phyloP scores from a whole-genome alignment of 2,329 filamentous ascomycete species.

The Ascocoryne sarcoides region DNA sequence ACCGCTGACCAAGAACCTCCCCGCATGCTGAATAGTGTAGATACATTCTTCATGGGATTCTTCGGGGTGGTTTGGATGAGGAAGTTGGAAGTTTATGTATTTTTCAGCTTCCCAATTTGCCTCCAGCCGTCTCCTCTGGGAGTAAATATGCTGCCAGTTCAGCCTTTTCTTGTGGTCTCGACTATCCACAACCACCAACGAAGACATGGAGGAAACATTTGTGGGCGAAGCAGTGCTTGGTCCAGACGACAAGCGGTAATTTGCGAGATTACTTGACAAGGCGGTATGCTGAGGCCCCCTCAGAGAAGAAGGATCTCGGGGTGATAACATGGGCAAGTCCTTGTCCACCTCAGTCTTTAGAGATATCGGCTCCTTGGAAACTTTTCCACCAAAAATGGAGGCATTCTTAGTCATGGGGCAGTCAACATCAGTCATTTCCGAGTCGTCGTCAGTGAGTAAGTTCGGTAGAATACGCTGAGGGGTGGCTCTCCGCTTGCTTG shows the following conservation, averaged over 20 bases:
- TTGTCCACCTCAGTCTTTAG: slow-evolving; percentile 6
- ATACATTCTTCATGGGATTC: slow-evolving; percentile 91
- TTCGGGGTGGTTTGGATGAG: slow-evolving; percentile 68
- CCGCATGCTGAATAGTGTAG: slow-evolving; percentile 85
- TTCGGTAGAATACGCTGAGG: slow-evolving; percentile 29
- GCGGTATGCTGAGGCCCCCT: not conserved
- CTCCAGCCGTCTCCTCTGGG: slow-evolving; percentile 75
- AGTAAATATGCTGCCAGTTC: slow-evolving; percentile 92
- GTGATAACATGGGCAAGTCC: slow-evolving; percentile 16
- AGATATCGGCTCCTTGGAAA: slow-evolving; percentile 10
- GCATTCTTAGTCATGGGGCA: slow-evolving; percentile 6
- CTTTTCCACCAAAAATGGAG: slow-evolving; percentile 22
- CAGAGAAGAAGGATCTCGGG: not conserved
- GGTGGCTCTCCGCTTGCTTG: slow-evolving; percentile 46
- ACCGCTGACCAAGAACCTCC: slow-evolving; percentile 82
- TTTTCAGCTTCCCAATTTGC: slow-evolving; percentile 83
- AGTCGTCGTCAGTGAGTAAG: slow-evolving; percentile 34
- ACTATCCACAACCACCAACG: slow-evolving; percentile 42
- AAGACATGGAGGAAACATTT: slow-evolving; percentile 20
- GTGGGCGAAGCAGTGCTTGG: slow-evolving; percentile 3
- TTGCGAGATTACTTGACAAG: not conserved
- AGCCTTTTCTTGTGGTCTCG: slow-evolving; percentile 46
- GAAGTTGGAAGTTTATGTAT: slow-evolving; percentile 81
- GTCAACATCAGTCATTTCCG: slow-evolving; percentile 37
- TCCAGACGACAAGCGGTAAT: slow-evolving; percentile 8